A percentile compares a stretch with the other conserved stretches of the same genome.
phyloP scores from a whole-genome alignment of 1,139 yeast species.

The Yamadazyma trypodendri region DNA sequence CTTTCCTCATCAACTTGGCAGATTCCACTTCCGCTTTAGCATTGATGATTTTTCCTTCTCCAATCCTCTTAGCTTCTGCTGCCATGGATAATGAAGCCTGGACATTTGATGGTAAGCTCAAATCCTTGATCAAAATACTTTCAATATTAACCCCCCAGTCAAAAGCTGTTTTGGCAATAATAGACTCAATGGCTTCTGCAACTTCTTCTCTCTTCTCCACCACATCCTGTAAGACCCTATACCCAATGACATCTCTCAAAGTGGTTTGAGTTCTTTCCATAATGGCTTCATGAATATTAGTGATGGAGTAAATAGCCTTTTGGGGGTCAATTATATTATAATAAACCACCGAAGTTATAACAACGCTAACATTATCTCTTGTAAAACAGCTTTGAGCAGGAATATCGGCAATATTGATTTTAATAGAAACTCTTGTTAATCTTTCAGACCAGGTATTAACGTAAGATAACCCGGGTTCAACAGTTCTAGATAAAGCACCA shows the following conservation, averaged over 20 bases:
- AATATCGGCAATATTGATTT: conserved; percentile 61
- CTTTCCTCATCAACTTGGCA: conserved; percentile 76
- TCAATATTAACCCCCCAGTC: conserved; percentile 77
- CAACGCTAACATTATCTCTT: conserved; percentile 64
- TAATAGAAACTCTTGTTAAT: conserved; percentile 52
- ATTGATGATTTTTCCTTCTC: conserved; percentile 74
- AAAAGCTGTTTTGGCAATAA: conserved; percentile 62
- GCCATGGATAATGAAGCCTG: conserved; percentile 69
- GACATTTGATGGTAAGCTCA: conserved; percentile 55
- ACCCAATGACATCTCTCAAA: conserved; percentile 70
- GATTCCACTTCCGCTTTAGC: conserved; percentile 77
- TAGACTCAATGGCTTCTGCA: conserved; percentile 62
- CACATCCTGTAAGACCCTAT: conserved; percentile 66
- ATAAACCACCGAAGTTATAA: conserved; percentile 65
- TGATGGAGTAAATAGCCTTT: conserved; percentile 61
- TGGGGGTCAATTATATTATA: conserved; percentile 70
- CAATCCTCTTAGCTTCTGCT: conserved; percentile 74
- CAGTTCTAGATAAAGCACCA: conserved; percentile 66
- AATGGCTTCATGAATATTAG: conserved; percentile 57
- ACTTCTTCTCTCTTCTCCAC: conserved; percentile 75
- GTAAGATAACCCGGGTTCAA: conserved; percentile 68
- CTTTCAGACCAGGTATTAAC: conserved; percentile 67
- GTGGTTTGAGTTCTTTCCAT: conserved; percentile 75
- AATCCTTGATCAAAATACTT: conserved; percentile 67
- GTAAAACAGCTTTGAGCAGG: conserved; percentile 72